Conservation (phyloP, 2,329 filamentous ascomycete species). For the Talaromyces piceae region DNA sequence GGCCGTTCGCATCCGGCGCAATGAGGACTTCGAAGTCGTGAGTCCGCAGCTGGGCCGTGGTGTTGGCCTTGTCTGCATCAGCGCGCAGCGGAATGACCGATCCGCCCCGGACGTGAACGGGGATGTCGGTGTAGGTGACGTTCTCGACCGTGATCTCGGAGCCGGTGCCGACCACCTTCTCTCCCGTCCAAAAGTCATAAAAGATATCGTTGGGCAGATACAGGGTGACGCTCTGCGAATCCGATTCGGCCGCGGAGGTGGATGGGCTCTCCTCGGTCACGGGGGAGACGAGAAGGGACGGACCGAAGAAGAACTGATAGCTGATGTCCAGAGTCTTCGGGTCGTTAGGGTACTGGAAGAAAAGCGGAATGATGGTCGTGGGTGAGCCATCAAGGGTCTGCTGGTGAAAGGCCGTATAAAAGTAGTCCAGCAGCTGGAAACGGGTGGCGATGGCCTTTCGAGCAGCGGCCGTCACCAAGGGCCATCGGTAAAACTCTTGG, state of each 20-base stretch:
- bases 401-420: conserved; percentile 63
- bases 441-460: conserved; percentile 63
- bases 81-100: conserved; percentile 50
- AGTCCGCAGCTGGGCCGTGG: conserved; percentile 52
- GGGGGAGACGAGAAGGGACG: conserved; percentile 50
- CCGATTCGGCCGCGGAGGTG: conserved; percentile 11
- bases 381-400: conserved; percentile 59
- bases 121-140: conserved; percentile 48
- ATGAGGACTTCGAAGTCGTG: conserved; percentile 65
- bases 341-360: conserved; percentile 61
- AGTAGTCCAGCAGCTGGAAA: conserved; percentile 70
- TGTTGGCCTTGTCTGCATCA: conserved; percentile 44
- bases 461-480: conserved; percentile 55
- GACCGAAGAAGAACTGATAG: conserved; percentile 55
- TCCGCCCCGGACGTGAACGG: conserved; percentile 57
- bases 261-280: conserved; percentile 39
- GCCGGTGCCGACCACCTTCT: conserved; percentile 40
- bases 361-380: conserved; percentile 57
- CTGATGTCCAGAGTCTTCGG: conserved; percentile 45
- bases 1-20: conserved; percentile 55
- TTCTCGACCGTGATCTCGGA: conserved; percentile 36
- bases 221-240: conserved; percentile 45
- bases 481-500: conserved; percentile 70
- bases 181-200: conserved; percentile 54
- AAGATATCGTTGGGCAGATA: conserved; percentile 54